Evolutionary conservation across 768 basidiomycete species (phyloP).

Genomic region (Phlegmacium glaucopus): DNA sequence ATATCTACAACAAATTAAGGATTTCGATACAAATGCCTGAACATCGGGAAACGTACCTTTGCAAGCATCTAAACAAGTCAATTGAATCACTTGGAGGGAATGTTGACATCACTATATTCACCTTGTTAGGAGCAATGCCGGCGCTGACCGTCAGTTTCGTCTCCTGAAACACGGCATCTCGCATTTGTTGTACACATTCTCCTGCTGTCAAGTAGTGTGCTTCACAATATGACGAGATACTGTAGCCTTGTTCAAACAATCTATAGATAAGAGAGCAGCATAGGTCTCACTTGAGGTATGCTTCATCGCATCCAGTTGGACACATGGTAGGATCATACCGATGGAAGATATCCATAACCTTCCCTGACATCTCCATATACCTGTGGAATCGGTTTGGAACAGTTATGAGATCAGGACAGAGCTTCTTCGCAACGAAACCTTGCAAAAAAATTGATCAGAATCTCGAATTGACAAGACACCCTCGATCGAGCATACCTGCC

Average conservation of each 20-base stretch:
- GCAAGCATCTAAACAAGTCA: constrained; percentile 69
- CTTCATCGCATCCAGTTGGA: constrained; percentile 84
- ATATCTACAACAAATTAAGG: constrained; percentile 54
- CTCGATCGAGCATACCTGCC: constrained; percentile 58
- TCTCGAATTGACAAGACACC: not conserved
- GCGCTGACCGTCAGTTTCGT: constrained; percentile 91
- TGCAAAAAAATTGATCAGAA: constrained; percentile 1
- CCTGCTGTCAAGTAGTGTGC: constrained; percentile 60
- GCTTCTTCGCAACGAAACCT: constrained; percentile 91
- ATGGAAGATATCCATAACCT: constrained; percentile 65
- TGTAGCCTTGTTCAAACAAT: constrained; percentile 22
- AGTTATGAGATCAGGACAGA: constrained; percentile 86
- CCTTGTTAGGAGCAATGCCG: constrained; percentile 94
- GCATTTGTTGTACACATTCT: constrained; percentile 77
- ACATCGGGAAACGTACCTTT: constrained; percentile 53
- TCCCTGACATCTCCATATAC: constrained; percentile 68
- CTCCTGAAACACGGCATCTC: constrained; percentile 67
- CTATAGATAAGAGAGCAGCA: not conserved
- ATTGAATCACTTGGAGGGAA: constrained; percentile 12
- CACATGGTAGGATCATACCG: constrained; percentile 77
- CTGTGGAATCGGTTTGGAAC: constrained; percentile 54
- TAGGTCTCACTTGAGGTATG: constrained; percentile 75
- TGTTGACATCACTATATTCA: constrained; percentile 28
- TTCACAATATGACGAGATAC: constrained; percentile 83
- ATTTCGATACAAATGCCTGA: not conserved